Evolutionary conservation across 2,329 filamentous ascomycete species (phyloP), one percentile per base, ranked within the genome.

Genomic region (Neurospora crassa): DNA sequence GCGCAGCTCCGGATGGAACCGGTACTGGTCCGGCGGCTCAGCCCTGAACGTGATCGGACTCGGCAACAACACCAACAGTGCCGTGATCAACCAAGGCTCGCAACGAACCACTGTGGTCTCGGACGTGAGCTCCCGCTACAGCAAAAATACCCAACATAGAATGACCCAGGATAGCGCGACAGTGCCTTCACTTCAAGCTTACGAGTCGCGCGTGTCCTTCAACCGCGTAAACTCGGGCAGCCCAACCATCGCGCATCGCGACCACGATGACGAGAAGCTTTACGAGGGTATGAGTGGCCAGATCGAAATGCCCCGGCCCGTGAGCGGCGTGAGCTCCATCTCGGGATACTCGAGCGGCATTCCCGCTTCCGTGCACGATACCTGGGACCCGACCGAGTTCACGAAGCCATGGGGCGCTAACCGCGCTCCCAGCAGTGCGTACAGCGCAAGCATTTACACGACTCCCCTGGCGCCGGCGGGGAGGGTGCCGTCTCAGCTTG

Each of bases 21-120:
- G 88, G 70, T 93, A 93, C 80, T 93, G 91, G 87, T 92, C 90
- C 16, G 90, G 90, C 69, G 91, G 91, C 70, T 91, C 90, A 74
- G 87, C 89, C 8, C 81, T 90, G 71, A 90, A 90, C 76, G 86
- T 91, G 34, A 82, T 92, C 8, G 89, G 88, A 16, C 87, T 89
- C 69, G 88, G 87, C 16, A 76, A 77, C 59, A 77, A 76, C 20
- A 79, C 69, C 67, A 29, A n/a, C 41, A 73, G 70, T 43, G 42
- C 68, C 67, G 47, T 70, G 37, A 67, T 70, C 41, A 73, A 70
- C 67, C 45, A 42, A 16, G 79, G 78, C 74, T 77, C 82, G 43
- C 82, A 84, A 77, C 79, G 85, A 73, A 80, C 81, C 42, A 90
- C 87, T 0, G 82, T 84, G n/a, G 82, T 78, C 24, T 89, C 86